phyloP scores from a whole-genome alignment of 345 rosid genomes.

The Acer yangbiense region DNA sequence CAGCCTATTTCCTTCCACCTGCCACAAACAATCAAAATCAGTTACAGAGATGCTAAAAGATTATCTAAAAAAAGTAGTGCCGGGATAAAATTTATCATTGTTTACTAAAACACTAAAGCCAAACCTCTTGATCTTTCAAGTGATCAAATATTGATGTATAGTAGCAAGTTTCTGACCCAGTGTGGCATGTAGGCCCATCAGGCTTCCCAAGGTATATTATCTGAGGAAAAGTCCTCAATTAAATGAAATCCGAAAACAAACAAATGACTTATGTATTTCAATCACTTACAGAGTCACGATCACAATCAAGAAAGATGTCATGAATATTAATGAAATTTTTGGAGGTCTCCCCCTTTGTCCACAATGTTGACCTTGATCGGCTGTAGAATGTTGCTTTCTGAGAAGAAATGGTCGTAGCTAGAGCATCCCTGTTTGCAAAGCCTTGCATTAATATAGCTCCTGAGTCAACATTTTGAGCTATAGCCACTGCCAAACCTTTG shows the following conservation, averaged over 20 bases:
- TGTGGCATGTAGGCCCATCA: slow-evolving; percentile 95
- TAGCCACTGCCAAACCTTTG: slow-evolving; percentile 92
- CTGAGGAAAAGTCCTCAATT: slow-evolving; percentile 36
- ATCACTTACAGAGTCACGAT: slow-evolving; percentile 73
- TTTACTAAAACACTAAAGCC: background rate
- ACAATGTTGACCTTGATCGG: slow-evolving; percentile 77
- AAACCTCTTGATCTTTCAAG: slow-evolving; percentile 58
- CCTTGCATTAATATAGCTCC: slow-evolving; percentile 98
- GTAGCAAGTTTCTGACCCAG: slow-evolving; percentile 90
- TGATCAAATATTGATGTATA: slow-evolving; percentile 52
- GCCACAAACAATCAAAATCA: slow-evolving; percentile 17
- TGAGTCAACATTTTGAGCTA: slow-evolving; percentile 89
- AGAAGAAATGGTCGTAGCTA: slow-evolving; percentile 65
- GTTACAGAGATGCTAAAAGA: background rate
- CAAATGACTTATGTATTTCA: background rate
- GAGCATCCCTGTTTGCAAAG: slow-evolving; percentile 78
- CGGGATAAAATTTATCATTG: background rate
- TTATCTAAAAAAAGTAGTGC: background rate
- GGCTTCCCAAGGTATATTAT: slow-evolving; percentile 91
- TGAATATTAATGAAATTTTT: slow-evolving; percentile 79
- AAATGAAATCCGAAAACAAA: background rate
- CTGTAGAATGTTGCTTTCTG: slow-evolving; percentile 92
- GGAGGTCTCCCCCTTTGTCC: slow-evolving; percentile 95
- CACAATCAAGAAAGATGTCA: slow-evolving; percentile 81
- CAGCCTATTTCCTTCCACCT: slow-evolving; percentile 54